Percentiles rank a stretch among this genome's conserved stretches.
Conservation (phyloP, 2,329 filamentous ascomycete genomes). For the Pseudonectria foliicola region DNA sequence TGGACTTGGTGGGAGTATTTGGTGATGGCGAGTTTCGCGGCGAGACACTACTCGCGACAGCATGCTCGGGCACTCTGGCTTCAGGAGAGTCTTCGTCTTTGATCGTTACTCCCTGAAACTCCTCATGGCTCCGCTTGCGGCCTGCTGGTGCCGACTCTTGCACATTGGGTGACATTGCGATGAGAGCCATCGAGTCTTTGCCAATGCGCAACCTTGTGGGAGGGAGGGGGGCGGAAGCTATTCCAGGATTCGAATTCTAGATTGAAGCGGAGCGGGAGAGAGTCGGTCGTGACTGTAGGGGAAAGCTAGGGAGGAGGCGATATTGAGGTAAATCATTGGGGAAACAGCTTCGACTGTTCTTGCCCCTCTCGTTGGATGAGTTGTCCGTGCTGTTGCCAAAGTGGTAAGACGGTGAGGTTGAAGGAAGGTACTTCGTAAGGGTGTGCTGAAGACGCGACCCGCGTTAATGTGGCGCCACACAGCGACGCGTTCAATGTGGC, state of each 20-base stretch:
- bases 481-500: constrained; percentile 14
- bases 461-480: constrained; percentile 26
- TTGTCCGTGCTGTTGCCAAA: too few relatives aligned
- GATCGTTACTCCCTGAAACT: constrained; percentile 30
- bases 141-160: constrained; percentile 35
- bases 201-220: too few relatives aligned
- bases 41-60: constrained; percentile 21
- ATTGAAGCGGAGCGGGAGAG: too few relatives aligned
- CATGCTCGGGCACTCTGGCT: constrained; percentile 36
- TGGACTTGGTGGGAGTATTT: too few relatives aligned
- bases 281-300: too few relatives aligned
- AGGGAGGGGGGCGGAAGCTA: too few relatives aligned
- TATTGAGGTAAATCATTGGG: not conserved
- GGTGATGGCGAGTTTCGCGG: too few relatives aligned
- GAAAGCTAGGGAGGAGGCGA: not conserved
- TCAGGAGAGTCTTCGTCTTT: constrained; percentile 21
- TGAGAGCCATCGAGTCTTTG: constrained; percentile 37
- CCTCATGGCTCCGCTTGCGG: constrained; percentile 41
- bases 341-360: not conserved
- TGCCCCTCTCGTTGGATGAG: too few relatives aligned
- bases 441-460: constrained; percentile 22
- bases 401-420: constrained; percentile 5
- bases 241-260: too few relatives aligned
- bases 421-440: constrained; percentile 10
- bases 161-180: constrained; percentile 41